phyloP scores from a whole-genome alignment of 345 rosid species.

The Citrus trifoliata region DNA sequence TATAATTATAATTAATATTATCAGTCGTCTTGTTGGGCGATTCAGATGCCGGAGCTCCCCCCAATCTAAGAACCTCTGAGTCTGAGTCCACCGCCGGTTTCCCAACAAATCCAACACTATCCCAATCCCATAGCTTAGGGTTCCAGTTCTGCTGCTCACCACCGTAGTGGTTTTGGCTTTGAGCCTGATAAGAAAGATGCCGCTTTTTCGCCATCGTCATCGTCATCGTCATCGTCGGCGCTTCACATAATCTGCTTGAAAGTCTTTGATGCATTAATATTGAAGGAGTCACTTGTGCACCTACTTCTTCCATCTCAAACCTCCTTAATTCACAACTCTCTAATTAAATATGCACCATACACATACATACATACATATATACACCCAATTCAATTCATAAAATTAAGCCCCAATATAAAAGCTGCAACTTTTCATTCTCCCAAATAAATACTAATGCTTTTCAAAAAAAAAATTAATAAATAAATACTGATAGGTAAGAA shows the following conservation, averaged over 20 bases:
- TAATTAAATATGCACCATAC: not conserved
- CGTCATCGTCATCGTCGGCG: slow-evolving; percentile 38
- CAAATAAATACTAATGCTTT: not conserved
- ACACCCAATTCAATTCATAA: not conserved
- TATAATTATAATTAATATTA: too few species aligned
- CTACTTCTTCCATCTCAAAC: slow-evolving; percentile 66
- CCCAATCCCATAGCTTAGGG: slow-evolving; percentile 81
- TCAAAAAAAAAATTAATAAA: too few species aligned
- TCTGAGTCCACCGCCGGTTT: slow-evolving; percentile 36
- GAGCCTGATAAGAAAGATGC: slow-evolving; percentile 41
- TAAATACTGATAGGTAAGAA: not conserved
- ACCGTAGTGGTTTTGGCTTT: slow-evolving; percentile 14
- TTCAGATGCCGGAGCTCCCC: slow-evolving; percentile 8
- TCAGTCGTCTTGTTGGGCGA: not conserved
- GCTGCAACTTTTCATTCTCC: not conserved
- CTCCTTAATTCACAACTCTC: slow-evolving; percentile 1
- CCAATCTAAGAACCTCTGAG: slow-evolving; percentile 33
- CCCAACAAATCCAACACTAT: slow-evolving; percentile 59
- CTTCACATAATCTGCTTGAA: slow-evolving; percentile 39
- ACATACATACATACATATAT: not conserved
- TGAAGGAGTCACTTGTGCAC: slow-evolving; percentile 66
- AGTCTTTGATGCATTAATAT: slow-evolving; percentile 54
- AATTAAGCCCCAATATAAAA: too few species aligned
- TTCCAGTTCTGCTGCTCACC: slow-evolving; percentile 58
- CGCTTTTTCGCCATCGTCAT: slow-evolving; percentile 58